Evolutionary conservation across 768 basidiomycete species (phyloP), one percentile per base, ranked within the genome.

Genomic region (Trametes punicea): DNA sequence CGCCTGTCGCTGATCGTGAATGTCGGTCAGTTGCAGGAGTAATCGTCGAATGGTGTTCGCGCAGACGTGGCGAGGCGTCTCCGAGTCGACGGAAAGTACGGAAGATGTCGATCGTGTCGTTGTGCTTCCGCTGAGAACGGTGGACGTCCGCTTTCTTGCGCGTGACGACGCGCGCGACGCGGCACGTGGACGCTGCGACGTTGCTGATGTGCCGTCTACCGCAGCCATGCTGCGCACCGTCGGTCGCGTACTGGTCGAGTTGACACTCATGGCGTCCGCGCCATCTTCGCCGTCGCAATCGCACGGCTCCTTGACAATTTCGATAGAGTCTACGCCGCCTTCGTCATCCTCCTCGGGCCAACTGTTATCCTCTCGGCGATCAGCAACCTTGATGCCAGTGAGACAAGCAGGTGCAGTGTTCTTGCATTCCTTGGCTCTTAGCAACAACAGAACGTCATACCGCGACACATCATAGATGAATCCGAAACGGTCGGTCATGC

Each of bases 391-490:
- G 56, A 93, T 86, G 0, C 92, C 93, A 0, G 91, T 93, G 44
- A 91, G 73, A 64, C 89, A 91, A 6, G 90, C 90, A 3, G 92
- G 90, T 0, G 91, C 91, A 0, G 86, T 81, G 62, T 80, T 87
- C 44, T 81, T 76, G 56, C 87, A 90, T 53, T 85, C 84, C 64
- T 77, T 81, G 16, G 88, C 89, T 26, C 88, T 78, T 8, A 88
- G 69, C 25, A 95, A 77, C 13, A 96, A 72, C 23, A 92, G 75
- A 25, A 89, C 77, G 63, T 95, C 93, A 63, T 93, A 91, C 62
- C 84, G 79, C 2, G 85, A 82, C 1, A 93, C 80, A 61, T 93
- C 91, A 56, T 94, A 94, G 70, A 94, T 86, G 73, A 95, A 95
- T 0, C 93, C 93, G 64, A 87, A 95, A 5, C 91, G 84, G 59